phyloP scores from a whole-genome alignment of 2,329 filamentous ascomycete genomes.

The Ophiocordyceps camponoti-rufipedis region DNA sequence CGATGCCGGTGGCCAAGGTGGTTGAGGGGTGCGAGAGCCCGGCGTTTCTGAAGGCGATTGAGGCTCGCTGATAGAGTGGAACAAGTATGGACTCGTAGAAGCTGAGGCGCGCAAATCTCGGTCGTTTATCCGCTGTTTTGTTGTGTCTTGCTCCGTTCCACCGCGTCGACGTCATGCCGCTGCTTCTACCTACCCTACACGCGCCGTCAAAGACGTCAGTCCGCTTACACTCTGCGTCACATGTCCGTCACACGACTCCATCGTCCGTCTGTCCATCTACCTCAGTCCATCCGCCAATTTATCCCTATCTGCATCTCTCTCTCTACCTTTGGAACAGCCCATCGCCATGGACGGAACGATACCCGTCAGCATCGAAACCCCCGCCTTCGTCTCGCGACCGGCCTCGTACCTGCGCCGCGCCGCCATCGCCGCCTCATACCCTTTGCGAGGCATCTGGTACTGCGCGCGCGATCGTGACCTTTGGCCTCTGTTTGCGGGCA shows the following conservation, averaged over 20 bases:
- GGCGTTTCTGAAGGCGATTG: conserved; percentile 30
- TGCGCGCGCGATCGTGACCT: conserved; percentile 62
- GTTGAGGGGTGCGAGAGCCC: conserved; percentile 34
- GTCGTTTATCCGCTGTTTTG: too few relatives aligned
- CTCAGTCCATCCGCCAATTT: background rate
- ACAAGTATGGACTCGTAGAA: background rate
- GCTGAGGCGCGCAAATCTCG: background rate
- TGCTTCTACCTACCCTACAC: background rate
- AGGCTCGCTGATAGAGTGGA: conserved; percentile 3
- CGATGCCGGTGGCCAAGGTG: conserved; percentile 37
- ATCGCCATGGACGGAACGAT: conserved; percentile 3
- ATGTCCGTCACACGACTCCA: background rate
- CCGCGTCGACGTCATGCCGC: too few relatives aligned
- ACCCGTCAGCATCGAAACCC: conserved; percentile 1
- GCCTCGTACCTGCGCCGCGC: conserved; percentile 24
- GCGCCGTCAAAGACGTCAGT: too few relatives aligned
- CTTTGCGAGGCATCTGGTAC: conserved; percentile 61
- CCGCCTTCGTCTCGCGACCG: background rate
- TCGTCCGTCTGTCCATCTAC: background rate
- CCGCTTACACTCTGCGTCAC: too few relatives aligned
- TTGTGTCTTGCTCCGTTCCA: too few relatives aligned
- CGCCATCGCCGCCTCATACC: conserved; percentile 31
- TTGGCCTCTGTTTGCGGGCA: conserved; percentile 61
- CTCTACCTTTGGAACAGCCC: background rate
- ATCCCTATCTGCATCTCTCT: background rate